These are phyloP conservation scores for Populus hybrid DNA, from an alignment of 441 rosid species.

Conservation along the genomic window DNA sequence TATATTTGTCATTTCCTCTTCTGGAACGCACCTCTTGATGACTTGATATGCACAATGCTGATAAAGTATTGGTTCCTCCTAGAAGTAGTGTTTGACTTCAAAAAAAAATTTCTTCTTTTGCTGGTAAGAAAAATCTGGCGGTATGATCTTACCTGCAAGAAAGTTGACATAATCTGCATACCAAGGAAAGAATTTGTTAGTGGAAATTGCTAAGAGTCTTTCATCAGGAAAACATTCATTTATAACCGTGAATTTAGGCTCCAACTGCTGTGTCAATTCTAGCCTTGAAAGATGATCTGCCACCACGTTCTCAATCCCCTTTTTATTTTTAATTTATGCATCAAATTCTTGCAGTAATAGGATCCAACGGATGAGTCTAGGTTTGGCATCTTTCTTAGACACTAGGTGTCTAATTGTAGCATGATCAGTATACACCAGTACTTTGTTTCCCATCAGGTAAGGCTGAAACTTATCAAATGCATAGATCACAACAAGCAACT, in stretches of 20 bases:
- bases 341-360: neutral
- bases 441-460: neutral
- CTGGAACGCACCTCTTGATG: neutral
- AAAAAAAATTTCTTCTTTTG: too few species aligned
- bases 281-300: neutral
- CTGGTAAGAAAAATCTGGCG: neutral
- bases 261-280: neutral
- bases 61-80: neutral
- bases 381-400: neutral
- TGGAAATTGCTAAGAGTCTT: neutral
- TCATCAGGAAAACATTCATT: neutral
- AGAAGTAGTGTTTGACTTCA: neutral
- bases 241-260: neutral
- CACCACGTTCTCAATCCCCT: neutral
- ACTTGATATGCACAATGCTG: neutral
- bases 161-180: neutral
- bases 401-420: neutral
- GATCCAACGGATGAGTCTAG: neutral
- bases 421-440: neutral
- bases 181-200: neutral
- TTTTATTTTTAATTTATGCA: neutral
- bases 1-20: neutral
- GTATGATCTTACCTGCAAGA: neutral
- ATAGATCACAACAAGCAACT: neutral
- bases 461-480: neutral